Evolutionary conservation across 345 rosid species (phyloP), one percentile per base, ranked within the genome.

Genomic region (Hibiscus trionum): DNA sequence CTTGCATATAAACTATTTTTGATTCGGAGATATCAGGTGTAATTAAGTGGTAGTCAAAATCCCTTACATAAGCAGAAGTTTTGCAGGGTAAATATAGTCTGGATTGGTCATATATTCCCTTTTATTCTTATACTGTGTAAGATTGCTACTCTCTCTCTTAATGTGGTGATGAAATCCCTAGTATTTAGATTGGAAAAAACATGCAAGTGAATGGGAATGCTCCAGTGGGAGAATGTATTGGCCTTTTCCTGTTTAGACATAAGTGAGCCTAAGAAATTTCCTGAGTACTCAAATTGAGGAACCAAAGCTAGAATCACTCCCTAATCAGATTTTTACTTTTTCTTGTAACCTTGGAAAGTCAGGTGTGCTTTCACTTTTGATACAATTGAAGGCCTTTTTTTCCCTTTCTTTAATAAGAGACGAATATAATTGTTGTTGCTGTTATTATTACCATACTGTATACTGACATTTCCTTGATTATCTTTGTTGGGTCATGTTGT

Each of bases 401-500:
- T 4, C 0, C 9, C 42, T 7, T 50, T 17, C 7, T 19, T 37
- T 7, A 37, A 17, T 2, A 17, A 1, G 47, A 9, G 46, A 16
- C 2, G 11, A 37, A 37, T 37, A 37, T 7, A 37, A 37, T 37
- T 42, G 3, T 42, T 42, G 4, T 42, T 42, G 5, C 16, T 52
- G 8, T 19, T 55, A 55, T 55, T 19, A 55, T 17, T 55, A 21
- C 12, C 26, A 11, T 14, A 66, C 1, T 47, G 56, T 66, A 37
- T 17, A 19, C 27, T 63, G 49, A 60, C 42, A n/a, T 44, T 61
- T 71, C 47, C 56, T 24, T 62, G 69, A 10, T 71, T 46, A 17
- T 15, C 21, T 74, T 68, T 69, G 27, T n/a, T 73, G 29, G 55
- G 46, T 63, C 29, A 57, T 56, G 60, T 49, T 16, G 69, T 50